Evolutionary conservation across 495 filamentous ascomycete genomes (phyloP).

Genomic region (Daldinia grandis): DNA sequence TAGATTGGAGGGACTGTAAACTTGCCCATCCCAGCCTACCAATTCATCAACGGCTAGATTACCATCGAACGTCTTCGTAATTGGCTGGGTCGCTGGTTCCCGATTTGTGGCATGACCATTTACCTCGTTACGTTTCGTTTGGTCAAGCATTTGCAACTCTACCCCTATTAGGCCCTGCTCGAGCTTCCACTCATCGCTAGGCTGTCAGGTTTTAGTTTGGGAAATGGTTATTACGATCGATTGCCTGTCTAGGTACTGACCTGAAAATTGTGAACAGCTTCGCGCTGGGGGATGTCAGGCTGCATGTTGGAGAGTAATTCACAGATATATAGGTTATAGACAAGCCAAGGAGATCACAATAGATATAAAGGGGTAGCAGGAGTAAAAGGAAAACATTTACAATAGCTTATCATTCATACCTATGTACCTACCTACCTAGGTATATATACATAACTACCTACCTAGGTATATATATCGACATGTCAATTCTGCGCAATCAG

Average conservation of each 20-base stretch:
- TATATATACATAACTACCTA: too few species aligned
- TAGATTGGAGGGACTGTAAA: not conserved
- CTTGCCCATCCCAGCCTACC: slow-evolving; percentile 47
- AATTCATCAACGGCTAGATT: slow-evolving; percentile 38
- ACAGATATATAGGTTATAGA: not conserved
- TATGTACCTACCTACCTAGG: too few species aligned
- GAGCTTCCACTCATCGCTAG: slow-evolving; percentile 62
- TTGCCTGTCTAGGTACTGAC: slow-evolving; percentile 9
- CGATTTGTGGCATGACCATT: slow-evolving; percentile 43
- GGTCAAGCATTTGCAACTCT: slow-evolving; percentile 59
- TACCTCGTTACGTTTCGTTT: slow-evolving; percentile 47
- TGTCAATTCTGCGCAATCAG: not conserved
- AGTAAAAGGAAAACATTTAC: not conserved
- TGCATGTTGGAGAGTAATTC: slow-evolving; percentile 28
- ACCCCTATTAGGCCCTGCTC: slow-evolving; percentile 60
- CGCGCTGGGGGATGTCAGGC: slow-evolving; percentile 31
- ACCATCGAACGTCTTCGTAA: slow-evolving; percentile 5
- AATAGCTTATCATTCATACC: not conserved
- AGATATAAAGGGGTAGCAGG: too few species aligned
- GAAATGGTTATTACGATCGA: slow-evolving; percentile 15
- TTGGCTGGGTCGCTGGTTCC: slow-evolving; percentile 48
- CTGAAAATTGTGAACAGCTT: slow-evolving; percentile 26
- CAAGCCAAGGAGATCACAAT: not conserved
- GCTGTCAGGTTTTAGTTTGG: slow-evolving; percentile 35
- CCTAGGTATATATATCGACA: not conserved